A percentile compares a stretch with the other conserved stretches of the same genome.
Evolutionary conservation across 73 alveolate genomes (phyloP).

Genomic region (Urostyla sp.): DNA sequence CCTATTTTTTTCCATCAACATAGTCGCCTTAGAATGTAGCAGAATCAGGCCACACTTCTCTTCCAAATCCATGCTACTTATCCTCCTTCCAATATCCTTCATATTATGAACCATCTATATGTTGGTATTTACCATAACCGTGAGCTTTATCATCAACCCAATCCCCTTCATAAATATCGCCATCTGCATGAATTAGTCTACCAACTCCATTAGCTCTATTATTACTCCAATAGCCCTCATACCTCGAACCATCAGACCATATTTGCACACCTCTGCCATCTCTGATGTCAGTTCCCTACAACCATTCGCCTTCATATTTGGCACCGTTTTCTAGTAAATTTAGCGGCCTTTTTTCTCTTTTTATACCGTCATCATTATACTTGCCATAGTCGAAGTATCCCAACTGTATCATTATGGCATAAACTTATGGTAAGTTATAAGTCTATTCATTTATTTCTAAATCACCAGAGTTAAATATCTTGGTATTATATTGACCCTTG

Average conservation of each 20-base stretch:
- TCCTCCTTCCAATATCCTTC: conserved; percentile 74
- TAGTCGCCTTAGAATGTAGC: conserved; percentile 68
- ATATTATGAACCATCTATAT: conserved; percentile 62
- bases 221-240: conserved; percentile 72
- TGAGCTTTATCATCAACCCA: conserved; percentile 73
- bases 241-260: conserved; percentile 67
- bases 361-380: conserved; percentile 1
- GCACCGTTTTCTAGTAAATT: conserved; percentile 31
- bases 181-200: conserved; percentile 72
- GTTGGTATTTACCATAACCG: conserved; percentile 66
- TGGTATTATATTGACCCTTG: neutral
- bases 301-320: conserved; percentile 46
- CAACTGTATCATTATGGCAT: neutral
- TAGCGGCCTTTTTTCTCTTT: conserved; percentile 22
- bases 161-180: conserved; percentile 67
- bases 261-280: conserved; percentile 73
- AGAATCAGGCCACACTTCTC: conserved; percentile 75
- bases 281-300: conserved; percentile 42
- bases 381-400: conserved; percentile 23
- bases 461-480: neutral
- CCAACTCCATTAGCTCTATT: conserved; percentile 76
- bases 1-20: conserved; percentile 62
- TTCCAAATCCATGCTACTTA: conserved; percentile 70
- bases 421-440: conserved; percentile 12
- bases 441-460: conserved; percentile 21